Evolutionary conservation across 1,284 basidiomycete species (phyloP).

Genomic region (Kwoniella shivajii): DNA sequence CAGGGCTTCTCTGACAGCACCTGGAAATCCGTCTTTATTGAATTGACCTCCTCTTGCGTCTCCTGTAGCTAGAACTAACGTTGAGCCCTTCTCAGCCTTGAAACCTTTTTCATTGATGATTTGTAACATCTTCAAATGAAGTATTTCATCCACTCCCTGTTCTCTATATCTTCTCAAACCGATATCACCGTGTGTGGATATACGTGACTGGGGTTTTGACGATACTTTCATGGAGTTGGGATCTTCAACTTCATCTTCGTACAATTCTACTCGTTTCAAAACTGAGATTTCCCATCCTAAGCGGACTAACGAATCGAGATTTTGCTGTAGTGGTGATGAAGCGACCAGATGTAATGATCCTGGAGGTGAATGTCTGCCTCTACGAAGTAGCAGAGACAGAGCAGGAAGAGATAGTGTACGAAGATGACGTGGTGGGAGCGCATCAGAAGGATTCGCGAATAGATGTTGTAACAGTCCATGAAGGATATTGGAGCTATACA

Average conservation of each 20-base stretch:
- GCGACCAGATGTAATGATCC: constrained; percentile 70
- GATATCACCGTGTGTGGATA: constrained; percentile 6
- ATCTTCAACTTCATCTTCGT: constrained; percentile 60
- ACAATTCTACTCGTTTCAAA: constrained; percentile 76
- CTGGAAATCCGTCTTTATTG: constrained; percentile 82
- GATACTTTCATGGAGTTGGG: constrained; percentile 21
- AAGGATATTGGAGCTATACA: constrained; percentile 75
- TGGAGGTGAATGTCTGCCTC: constrained; percentile 67
- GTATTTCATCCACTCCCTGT: constrained; percentile 82
- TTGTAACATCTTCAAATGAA: constrained; percentile 83
- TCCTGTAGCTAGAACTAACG: constrained; percentile 80
- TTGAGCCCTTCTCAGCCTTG: not conserved
- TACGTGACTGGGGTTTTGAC: constrained; percentile 18
- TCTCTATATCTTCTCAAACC: constrained; percentile 62
- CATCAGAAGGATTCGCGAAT: constrained; percentile 27
- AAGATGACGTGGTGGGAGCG: constrained; percentile 36
- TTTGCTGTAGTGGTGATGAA: constrained; percentile 77
- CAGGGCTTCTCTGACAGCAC: constrained; percentile 76
- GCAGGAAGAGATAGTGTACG: constrained; percentile 68
- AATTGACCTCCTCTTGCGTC: constrained; percentile 87
- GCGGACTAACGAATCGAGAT: constrained; percentile 67
- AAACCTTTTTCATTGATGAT: constrained; percentile 57
- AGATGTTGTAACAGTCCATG: constrained; percentile 67
- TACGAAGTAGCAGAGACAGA: constrained; percentile 69
- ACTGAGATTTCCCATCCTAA: constrained; percentile 79